Percentiles rank a stretch among this genome's conserved stretches.
Evolutionary conservation across 768 basidiomycete species (phyloP).

Genomic region (Xerocomus spinulosus): DNA sequence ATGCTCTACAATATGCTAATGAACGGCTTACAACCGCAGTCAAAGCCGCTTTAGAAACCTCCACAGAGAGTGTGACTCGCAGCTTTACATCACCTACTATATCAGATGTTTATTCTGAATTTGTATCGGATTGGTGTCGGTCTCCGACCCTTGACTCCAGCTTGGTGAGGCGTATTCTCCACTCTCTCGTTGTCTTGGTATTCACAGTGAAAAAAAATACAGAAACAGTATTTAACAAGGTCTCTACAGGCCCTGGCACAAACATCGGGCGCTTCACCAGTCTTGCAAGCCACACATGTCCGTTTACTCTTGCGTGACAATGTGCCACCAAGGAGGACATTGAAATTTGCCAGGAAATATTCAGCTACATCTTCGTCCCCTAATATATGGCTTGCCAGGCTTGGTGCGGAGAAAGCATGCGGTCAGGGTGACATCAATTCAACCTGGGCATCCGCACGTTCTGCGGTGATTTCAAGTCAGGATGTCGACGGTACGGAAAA

Average conservation of each 20-base stretch:
- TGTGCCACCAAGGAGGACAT: conserved; percentile 31
- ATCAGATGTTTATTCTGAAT: conserved; percentile 37
- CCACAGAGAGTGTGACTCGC: conserved; percentile 10
- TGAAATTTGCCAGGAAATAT: conserved; percentile 44
- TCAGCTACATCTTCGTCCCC: conserved; percentile 37
- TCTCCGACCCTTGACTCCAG: conserved; percentile 26
- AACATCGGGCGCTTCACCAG: conserved; percentile 15
- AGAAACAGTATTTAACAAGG: conserved; percentile 55
- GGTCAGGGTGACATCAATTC: conserved; percentile 23
- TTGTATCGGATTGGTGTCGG: conserved; percentile 47
- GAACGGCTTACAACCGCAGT: conserved; percentile 28
- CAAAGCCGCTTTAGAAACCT: conserved; percentile 22
- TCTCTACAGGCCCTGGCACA: conserved; percentile 38
- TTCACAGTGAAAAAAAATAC: too few relatives aligned
- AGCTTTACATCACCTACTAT: conserved; percentile 27
- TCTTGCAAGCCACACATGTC: conserved; percentile 36
- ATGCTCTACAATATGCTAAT: conserved; percentile 30
- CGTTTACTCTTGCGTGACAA: conserved; percentile 29
- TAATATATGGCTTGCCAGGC: conserved; percentile 49
- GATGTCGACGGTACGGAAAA: conserved; percentile 28
- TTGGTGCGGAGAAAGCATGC: conserved; percentile 40
- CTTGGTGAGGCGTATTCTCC: conserved; percentile 24
- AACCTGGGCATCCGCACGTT: conserved; percentile 45
- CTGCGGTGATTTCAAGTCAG: conserved; percentile 23
- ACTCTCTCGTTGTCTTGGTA: too few relatives aligned